Conservation (phyloP, 371 early-diverging fungal species). For the Funneliformis caledonium region DNA sequence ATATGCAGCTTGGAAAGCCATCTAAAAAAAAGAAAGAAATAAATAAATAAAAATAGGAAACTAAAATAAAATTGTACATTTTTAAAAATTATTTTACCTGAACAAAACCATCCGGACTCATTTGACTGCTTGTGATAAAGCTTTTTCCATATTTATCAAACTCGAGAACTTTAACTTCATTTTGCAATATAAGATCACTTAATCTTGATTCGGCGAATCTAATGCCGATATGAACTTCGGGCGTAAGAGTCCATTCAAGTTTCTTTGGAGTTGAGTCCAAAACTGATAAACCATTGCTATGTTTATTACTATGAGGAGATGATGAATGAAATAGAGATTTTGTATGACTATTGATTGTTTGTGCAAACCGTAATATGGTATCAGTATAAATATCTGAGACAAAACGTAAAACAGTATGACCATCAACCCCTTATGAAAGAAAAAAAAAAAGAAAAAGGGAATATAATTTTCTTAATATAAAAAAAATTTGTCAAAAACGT, state of each 20-base stretch:
- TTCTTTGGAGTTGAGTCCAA: constrained; percentile 56
- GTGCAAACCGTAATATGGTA: constrained; percentile 61
- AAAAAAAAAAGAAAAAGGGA: neutral
- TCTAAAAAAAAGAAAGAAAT: constrained; percentile 49
- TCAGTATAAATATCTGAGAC: constrained; percentile 66
- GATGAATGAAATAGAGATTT: constrained; percentile 56
- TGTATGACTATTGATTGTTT: constrained; percentile 61
- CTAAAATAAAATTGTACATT: neutral
- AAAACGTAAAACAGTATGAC: constrained; percentile 62
- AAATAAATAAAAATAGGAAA: constrained; percentile 2
- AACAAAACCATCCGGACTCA: constrained; percentile 80
- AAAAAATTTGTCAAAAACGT: neutral
- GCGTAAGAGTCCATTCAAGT: constrained; percentile 60
- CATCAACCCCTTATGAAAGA: constrained; percentile 55
- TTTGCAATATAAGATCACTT: constrained; percentile 60
- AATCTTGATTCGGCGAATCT: constrained; percentile 61
- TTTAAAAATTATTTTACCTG: constrained; percentile 52
- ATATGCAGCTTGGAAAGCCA: constrained; percentile 93
- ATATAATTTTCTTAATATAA: neutral
- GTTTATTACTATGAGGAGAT: neutral
- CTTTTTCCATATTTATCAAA: constrained; percentile 73
- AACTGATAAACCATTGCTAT: neutral
- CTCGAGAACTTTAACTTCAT: constrained; percentile 68
- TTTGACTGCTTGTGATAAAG: constrained; percentile 69
- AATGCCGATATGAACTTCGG: constrained; percentile 52